Base-by-base conservation (phyloP, 306 rosid genomes). In the Dryas octopetala region DNA sequence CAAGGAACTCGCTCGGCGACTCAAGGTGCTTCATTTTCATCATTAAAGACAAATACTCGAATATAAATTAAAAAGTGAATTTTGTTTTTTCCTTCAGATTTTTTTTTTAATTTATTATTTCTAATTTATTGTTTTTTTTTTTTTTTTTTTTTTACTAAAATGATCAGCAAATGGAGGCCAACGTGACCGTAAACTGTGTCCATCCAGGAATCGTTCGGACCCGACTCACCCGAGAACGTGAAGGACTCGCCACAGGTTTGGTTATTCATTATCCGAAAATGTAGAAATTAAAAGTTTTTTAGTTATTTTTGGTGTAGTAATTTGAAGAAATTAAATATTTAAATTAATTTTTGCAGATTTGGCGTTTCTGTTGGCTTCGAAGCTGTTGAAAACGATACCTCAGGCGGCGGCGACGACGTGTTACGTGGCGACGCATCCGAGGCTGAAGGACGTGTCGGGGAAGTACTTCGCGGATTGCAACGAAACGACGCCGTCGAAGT, bases 391-490 rank as follows among this genome's bases (percentile, higher is more conserved):
- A 90, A 89, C 97, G 28, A 88, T 95, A 68, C 96, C 97, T 43
- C 99, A 95, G 98, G 99, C 97, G 52, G 97, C 97, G 5, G 96
- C 97, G 19, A 95, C 99, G 6, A 88, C 99, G n/a, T 95, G 99
- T 65, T 95, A 92, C 70, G 97, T 86, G 63, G 97, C 97, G 7
- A 92, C 89, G 1, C 91, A 86, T 28, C 90, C 88, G 9, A 87
- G 88, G 73, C 74, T 89, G 43, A 32, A 52, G 6, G 75, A 83
- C 23, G 86, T 92, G 52, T 83, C 89, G 1, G 96, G 99, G 13
- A 95, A 90, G 78, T 95, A 90, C 86, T 95, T 95, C 58, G 70
- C 87, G 2, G 97, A 95, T 63, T 95, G 97, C 77, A 92, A 95
- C 68, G 97, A 95, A 83, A 79, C 91, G 26, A 81, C 85, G 47